These are phyloP conservation scores for Scheffersomyces stipitis DNA, from an alignment of 805 yeast genomes.

Conservation along the genomic window DNA sequence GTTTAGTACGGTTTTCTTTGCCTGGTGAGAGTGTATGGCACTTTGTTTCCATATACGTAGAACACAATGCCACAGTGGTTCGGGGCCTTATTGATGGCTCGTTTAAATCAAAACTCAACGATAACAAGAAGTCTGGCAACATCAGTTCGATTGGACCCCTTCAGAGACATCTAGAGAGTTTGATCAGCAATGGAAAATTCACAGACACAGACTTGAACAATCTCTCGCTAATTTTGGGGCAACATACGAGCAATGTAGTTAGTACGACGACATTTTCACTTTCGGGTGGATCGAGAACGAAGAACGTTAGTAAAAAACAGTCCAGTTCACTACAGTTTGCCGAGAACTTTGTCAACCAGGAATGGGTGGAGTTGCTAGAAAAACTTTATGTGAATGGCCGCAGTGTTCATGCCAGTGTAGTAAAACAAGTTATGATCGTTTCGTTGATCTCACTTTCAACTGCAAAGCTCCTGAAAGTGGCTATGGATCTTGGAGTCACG, in stretches of 20 bases:
- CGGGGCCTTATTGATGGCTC: constrained; percentile 58
- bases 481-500: constrained; percentile 45
- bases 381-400: constrained; percentile 56
- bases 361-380: constrained; percentile 64
- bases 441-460: constrained; percentile 51
- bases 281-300: constrained; percentile 12
- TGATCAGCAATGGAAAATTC: constrained; percentile 50
- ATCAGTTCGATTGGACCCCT: constrained; percentile 44
- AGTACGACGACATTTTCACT: constrained; percentile 14
- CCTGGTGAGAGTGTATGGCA: constrained; percentile 66
- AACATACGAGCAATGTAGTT: constrained; percentile 17
- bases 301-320: constrained; percentile 23
- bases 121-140: constrained; percentile 50
- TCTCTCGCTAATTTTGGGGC: constrained; percentile 49
- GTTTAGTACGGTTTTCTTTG: constrained; percentile 56
- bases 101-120: constrained; percentile 45
- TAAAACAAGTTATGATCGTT: constrained; percentile 51
- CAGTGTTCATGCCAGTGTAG: constrained; percentile 46
- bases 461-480: constrained; percentile 40
- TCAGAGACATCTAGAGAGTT: constrained; percentile 51
- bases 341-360: constrained; percentile 50
- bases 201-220: constrained; percentile 44
- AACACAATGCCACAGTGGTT: constrained; percentile 42
- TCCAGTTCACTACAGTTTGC: constrained; percentile 40
- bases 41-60: constrained; percentile 54